Evolutionary conservation across 75 land plant genomes (phyloP).

Genomic region (Selaginella tamariscina): DNA sequence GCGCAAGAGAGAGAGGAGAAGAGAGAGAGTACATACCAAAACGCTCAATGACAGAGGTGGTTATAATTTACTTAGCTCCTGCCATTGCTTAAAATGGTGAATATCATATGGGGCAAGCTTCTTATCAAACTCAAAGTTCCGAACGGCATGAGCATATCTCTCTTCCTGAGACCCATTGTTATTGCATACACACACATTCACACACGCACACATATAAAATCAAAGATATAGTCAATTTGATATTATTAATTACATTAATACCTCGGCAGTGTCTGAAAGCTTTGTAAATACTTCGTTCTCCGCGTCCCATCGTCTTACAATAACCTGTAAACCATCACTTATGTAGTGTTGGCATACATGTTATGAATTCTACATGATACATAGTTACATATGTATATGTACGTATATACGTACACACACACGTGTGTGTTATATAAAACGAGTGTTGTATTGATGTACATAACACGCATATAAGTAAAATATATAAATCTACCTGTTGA

Average conservation of each 20-base stretch:
- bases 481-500: too few species aligned
- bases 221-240: not conserved
- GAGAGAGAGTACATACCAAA: not conserved
- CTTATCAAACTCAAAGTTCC: conserved; percentile 57
- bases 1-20: too few species aligned
- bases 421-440: too few species aligned
- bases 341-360: too few species aligned
- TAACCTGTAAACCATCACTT: conserved; percentile 47
- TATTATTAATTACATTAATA: conserved; percentile 9
- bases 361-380: too few species aligned
- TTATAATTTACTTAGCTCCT: conserved; percentile 46
- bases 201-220: too few species aligned
- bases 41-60: conserved; percentile 41
- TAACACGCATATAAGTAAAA: too few species aligned
- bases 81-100: conserved; percentile 61
- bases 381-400: too few species aligned
- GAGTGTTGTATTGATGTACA: too few species aligned
- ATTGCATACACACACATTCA: not conserved
- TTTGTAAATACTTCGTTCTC: conserved; percentile 55
- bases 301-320: conserved; percentile 69
- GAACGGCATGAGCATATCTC: conserved; percentile 48
- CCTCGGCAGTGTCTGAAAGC: conserved; percentile 63
- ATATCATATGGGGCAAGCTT: conserved; percentile 72
- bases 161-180: conserved; percentile 36
- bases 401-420: too few species aligned